Percentiles rank a stretch among this genome's conserved stretches.
These are phyloP conservation scores for Lenzites betulinus DNA, from an alignment of 768 basidiomycete genomes.

Conservation along the genomic window DNA sequence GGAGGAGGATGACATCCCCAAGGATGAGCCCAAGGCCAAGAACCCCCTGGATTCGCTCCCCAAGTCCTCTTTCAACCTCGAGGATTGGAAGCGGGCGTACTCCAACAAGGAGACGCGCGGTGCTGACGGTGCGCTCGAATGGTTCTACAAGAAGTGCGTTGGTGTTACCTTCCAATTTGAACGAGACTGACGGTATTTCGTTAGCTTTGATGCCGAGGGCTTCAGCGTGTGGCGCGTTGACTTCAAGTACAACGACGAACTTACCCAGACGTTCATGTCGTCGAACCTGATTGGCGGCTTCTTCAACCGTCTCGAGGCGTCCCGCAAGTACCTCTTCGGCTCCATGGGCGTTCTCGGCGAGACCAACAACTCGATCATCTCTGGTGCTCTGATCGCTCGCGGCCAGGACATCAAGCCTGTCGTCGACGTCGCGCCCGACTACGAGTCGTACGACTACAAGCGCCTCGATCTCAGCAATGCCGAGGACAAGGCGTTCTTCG, in stretches of 20 bases:
- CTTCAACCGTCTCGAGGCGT: conserved; percentile 97
- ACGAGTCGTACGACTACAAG: conserved; percentile 83
- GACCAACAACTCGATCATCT: conserved; percentile 75
- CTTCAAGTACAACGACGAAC: conserved; percentile 96
- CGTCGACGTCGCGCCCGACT: conserved; percentile 85
- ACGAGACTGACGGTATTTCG: not conserved
- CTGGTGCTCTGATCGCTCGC: conserved; percentile 81
- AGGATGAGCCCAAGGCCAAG: conserved; percentile 84
- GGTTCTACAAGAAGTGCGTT: conserved; percentile 94
- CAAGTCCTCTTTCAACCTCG: conserved; percentile 84
- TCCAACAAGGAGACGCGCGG: conserved; percentile 98
- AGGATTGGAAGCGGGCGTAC: conserved; percentile 98
- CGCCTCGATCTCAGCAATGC: conserved; percentile 73
- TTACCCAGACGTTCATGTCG: conserved; percentile 93
- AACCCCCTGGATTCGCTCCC: conserved; percentile 94
- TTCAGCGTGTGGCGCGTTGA: conserved; percentile 91
- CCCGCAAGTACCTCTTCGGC: conserved; percentile 95
- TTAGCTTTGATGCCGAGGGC: conserved; percentile 83
- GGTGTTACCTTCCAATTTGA: not conserved
- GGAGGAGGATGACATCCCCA: conserved; percentile 74
- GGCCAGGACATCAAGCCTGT: conserved; percentile 74
- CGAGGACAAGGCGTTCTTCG: conserved; percentile 87
- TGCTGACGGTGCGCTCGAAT: conserved; percentile 79
- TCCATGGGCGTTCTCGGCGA: conserved; percentile 89
- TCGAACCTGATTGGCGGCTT: conserved; percentile 92